Base-by-base conservation (phyloP, 345 rosid species). In the Kandelia obovata region DNA sequence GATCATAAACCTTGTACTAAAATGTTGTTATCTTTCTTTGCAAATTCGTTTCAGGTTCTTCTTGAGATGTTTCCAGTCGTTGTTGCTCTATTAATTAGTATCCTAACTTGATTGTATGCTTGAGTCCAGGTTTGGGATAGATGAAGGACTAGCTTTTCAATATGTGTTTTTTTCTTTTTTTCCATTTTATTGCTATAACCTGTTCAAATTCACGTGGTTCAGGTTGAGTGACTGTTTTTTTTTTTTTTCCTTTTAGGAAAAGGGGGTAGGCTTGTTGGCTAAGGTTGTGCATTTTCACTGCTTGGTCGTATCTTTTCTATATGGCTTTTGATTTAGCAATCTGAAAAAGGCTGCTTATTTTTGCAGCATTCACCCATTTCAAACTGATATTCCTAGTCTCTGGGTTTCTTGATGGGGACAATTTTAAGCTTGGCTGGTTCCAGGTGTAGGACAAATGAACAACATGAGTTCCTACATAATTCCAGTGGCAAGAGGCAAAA, bases 401-500 rank as follows among this genome's bases (percentile, higher is more conserved):
- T 32, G 53, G 17, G 55, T 26, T 69, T 30, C 47, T 15, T 28
- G 6, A 87, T 88, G 90, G 90, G 90, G 58, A 71, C 76, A 43
- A 62, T 88, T 59, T 66, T 85, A 69, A 85, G 89, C 73, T 77
- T 77, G 58, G 82, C 76, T 80, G 71, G 77, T 68, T 69, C 86
- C 16, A 71, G 72, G 71, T 58, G 69, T 51, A 52, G 75, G 4
- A 70, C 58, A 55, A 23, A 70, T n/a, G 79, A 78, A 56, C 64
- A 46, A 58, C 39, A 13, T 52, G 84, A 81, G 58, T 67, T 77
- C 34, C 65, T 55, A 17, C 68, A 46, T 4, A 72, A 61, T 65
- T 89, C 75, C 37, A 39, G 64, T 25, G 70, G 80, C 82, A 88
- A 88, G 84, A 81, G 84, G 73, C 86, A 75, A 55, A 85, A 67